These are phyloP conservation scores for Pulveroboletus sp. DNA, from an alignment of 768 basidiomycete species.

Conservation along the genomic window DNA sequence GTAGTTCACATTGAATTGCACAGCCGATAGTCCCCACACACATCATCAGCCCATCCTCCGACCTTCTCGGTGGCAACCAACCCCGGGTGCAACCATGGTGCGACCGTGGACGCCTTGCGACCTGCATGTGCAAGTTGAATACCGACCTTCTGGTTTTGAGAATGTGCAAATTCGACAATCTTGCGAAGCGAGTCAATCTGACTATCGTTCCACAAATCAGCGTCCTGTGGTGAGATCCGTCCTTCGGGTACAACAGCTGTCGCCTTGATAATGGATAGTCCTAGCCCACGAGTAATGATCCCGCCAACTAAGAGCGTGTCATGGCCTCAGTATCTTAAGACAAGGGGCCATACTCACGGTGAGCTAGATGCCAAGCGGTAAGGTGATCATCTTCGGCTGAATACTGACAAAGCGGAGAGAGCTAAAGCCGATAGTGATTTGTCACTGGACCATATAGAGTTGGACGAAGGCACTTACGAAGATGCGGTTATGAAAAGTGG, in stretches of 20 bases:
- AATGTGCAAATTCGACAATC: constrained; percentile 68
- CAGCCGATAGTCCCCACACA: constrained; percentile 52
- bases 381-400: constrained; percentile 49
- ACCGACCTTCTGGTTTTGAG: constrained; percentile 62
- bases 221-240: constrained; percentile 63
- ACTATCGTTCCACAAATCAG: constrained; percentile 59
- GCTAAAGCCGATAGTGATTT: constrained; percentile 16
- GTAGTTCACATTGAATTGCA: constrained; percentile 40
- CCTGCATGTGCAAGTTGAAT: constrained; percentile 78
- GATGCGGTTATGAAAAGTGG: constrained; percentile 52
- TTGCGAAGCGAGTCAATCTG: constrained; percentile 45
- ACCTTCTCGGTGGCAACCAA: constrained; percentile 32
- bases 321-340: not conserved
- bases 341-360: constrained; percentile 22
- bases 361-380: constrained; percentile 55
- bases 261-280: constrained; percentile 60
- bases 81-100: constrained; percentile 53
- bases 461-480: constrained; percentile 34
- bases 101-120: constrained; percentile 61
- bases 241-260: constrained; percentile 57
- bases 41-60: constrained; percentile 51
- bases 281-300: constrained; percentile 48
- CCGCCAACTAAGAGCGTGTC: constrained; percentile 31
- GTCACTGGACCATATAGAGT: not conserved
- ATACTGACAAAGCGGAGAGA: constrained; percentile 60